These are phyloP conservation scores for Fusarium sp. DNA, from an alignment of 2,329 filamentous ascomycete genomes.

Conservation along the genomic window DNA sequence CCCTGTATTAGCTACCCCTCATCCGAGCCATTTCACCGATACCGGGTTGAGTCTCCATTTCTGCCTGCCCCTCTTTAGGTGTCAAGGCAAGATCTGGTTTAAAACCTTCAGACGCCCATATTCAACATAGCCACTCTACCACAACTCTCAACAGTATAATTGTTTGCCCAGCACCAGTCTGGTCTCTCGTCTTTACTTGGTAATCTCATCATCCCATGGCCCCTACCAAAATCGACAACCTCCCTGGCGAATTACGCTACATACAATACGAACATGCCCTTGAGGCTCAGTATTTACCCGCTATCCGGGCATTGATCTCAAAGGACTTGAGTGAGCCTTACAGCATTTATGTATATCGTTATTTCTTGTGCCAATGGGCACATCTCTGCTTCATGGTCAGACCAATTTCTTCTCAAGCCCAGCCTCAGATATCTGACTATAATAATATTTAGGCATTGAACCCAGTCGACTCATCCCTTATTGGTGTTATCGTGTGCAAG, in stretches of 20 bases:
- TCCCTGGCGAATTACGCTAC: slow-evolving; percentile 66
- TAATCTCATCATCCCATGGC: slow-evolving; percentile 49
- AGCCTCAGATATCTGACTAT: slow-evolving; percentile 24
- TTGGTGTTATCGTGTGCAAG: slow-evolving; percentile 95
- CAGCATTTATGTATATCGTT: slow-evolving; percentile 98
- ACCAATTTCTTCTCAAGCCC: neutral
- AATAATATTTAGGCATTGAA: slow-evolving; percentile 65
- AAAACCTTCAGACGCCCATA: slow-evolving; percentile 15
- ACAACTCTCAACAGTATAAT: neutral
- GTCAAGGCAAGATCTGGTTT: slow-evolving; percentile 29
- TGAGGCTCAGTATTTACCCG: slow-evolving; percentile 77
- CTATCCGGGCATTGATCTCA: slow-evolving; percentile 92
- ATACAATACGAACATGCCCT: slow-evolving; percentile 72
- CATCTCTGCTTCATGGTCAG: slow-evolving; percentile 94
- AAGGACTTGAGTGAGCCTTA: slow-evolving; percentile 98
- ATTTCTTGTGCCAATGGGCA: slow-evolving; percentile 98
- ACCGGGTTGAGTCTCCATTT: slow-evolving; percentile 39
- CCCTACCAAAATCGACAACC: slow-evolving; percentile 48
- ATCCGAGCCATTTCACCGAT: slow-evolving; percentile 24
- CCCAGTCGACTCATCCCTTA: slow-evolving; percentile 71
- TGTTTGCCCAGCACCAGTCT: neutral
- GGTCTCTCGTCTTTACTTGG: neutral
- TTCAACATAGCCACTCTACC: neutral
- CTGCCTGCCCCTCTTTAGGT: slow-evolving; percentile 39
- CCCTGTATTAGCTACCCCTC: slow-evolving; percentile 5